Base-by-base conservation (phyloP, 2,329 filamentous ascomycete species). In the Botryotinia globosa region DNA sequence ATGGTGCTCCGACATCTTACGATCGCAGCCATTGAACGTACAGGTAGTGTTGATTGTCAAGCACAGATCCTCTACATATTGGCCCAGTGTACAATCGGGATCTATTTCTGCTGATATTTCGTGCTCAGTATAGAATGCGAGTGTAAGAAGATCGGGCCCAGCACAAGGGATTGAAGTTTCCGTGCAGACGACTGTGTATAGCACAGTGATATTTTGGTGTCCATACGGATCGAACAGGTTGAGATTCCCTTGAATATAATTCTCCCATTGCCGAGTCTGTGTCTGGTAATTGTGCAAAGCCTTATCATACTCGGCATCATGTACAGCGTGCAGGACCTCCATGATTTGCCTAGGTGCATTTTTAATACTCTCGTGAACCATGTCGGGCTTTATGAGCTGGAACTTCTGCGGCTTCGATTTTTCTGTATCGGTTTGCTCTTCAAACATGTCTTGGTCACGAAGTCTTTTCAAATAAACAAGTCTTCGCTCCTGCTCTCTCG, bases 241-340 rank as follows among this genome's bases (percentile, higher is more conserved):
- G 45, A 92, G 85, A 77, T 96, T 97, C 22, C 93, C 94, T 68
- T 95, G 90, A 34, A 98, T 91, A 78, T 97, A 97, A 42, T 93
- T 93, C 80, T 99, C 96, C 96, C 96, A 99, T 77, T 98, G 94
- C 44, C 93, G 89, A 72, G 94, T 97, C 80, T 98, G 95, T 0
- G 94, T 98, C 81, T 94, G 89, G 80, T 98, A 99, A 77, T 94
- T 94, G 82, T 98, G 93, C 48, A 97, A 84, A 1, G 95, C 94
- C 82, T 96, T 97, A 81, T 99, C 94, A 78, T 98, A 98, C 81
- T 99, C 96, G 2, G 94, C 94, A 80, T 98, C 94, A 81, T 98
- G 94, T 20, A 98, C 94, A 34, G 96, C 96, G 80, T 96, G 94
- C 10, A 99, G 84, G 66, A 98, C 94, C 78, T 98, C 95, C 84